A percentile compares a stretch with the other conserved stretches of the same genome.
phyloP scores from a whole-genome alignment of 176 grass and related monocot genomes.

The Hyparrhenia diplandra region DNA sequence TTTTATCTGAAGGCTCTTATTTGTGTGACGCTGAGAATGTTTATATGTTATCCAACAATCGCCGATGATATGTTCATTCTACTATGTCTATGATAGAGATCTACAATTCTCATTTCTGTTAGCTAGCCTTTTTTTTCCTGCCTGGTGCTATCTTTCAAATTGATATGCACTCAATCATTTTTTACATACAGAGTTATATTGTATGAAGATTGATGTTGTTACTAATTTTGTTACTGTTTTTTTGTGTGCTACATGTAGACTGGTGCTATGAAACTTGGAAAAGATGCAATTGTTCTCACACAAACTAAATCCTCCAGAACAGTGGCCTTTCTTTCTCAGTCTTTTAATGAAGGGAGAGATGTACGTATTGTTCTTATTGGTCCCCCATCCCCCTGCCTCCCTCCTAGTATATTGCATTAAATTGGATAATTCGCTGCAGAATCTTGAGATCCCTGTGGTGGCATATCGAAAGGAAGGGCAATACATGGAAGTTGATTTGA shows the following conservation, averaged over 20 bases:
- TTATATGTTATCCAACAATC: not conserved
- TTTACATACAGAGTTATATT: not conserved
- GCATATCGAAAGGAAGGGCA: conserved; percentile 64
- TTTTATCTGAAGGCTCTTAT: not conserved
- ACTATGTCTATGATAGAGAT: not conserved
- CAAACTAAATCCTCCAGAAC: conserved; percentile 76
- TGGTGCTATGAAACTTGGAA: conserved; percentile 91
- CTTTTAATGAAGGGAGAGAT: conserved; percentile 70
- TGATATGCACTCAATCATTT: not conserved
- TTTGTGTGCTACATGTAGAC: conserved; percentile 46
- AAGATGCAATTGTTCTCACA: conserved; percentile 82
- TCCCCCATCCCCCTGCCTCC: not conserved
- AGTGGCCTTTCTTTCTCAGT: conserved; percentile 78
- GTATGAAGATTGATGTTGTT: not conserved
- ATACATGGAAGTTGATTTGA: conserved; percentile 87
- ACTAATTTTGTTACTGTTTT: conserved; percentile 12
- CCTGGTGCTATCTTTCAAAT: not conserved
- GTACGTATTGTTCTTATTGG: conserved; percentile 38
- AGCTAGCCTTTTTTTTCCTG: not conserved
- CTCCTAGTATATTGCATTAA: not conserved
- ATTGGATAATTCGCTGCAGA: conserved; percentile 42
- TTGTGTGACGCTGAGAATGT: not conserved
- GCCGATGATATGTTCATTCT: not conserved
- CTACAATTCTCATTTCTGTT: not conserved
- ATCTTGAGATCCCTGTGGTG: conserved; percentile 84